Base-by-base conservation (phyloP, 257 asterid species). In the Marsdenia floribunda region DNA sequence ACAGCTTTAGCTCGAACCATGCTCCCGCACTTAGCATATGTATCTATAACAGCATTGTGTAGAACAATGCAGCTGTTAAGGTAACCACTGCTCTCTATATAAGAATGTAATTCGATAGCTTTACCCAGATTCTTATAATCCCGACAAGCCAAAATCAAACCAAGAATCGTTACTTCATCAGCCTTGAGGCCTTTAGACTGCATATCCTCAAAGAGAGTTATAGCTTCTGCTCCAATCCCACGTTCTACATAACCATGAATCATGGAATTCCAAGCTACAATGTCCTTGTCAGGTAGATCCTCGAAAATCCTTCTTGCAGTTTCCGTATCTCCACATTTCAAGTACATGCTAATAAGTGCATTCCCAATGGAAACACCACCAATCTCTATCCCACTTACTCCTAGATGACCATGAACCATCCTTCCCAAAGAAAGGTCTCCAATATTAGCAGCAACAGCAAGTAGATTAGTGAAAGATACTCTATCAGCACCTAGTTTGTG, bases 11-110 rank as follows among this genome's bases (percentile, higher is more conserved):
- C 87, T 65, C 67, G 79, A 6, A 24, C 22, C 70, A 63, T 78
- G 83, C 83, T 76, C 79, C 88, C 90, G 18, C 85, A 82, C 77
- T 86, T 86, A 21, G 85, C 83, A 66, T 86, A 84, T 87, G 80
- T 82, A 63, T 86, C 90, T 29, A 82, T 77, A 38, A 86, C 86
- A 35, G 87, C 88, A 79, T 86, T 86, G 64, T 79, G 78, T 76
- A 84, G 66, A 72, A 84, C 73, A 42, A 80, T 14, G 69, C 82
- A 82, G 54, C 55, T 58, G 74, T 59, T 80, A 11, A 77, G 73
- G 75, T 9, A 50, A 18, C 75, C 80, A 37, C 72, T 69, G 44
- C 74, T 76, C 79, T 78, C 83, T 73, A 83, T 67, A 58, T 79
- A 76, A 70, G 87, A 85, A 73, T 87, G 86, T 29, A 79, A 42